Evolutionary conservation across 331 rosid species (phyloP).

Genomic region (Malus hybrid): DNA sequence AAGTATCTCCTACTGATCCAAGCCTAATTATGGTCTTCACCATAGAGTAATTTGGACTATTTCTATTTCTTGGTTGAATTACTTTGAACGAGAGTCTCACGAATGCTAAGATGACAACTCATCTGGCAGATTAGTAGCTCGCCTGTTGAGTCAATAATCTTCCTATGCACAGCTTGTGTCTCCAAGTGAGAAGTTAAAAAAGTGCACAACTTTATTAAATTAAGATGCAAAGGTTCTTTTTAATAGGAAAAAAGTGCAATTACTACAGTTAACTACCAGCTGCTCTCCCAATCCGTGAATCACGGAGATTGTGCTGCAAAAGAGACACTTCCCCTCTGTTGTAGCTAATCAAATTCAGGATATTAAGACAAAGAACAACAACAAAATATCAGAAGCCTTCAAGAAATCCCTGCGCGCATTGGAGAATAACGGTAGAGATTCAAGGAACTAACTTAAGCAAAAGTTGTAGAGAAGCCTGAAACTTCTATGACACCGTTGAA

Average conservation of each 20-base stretch:
- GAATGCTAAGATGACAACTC: constrained; percentile 16
- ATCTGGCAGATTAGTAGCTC: constrained; percentile 20
- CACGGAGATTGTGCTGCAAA: constrained; percentile 56
- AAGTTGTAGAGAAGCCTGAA: constrained; percentile 4
- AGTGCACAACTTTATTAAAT: constrained; percentile 24
- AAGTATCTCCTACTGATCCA: not conserved
- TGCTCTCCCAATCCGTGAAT: constrained; percentile 65
- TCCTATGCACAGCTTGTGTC: constrained; percentile 14
- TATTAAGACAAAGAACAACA: not conserved
- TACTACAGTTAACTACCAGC: constrained; percentile 53
- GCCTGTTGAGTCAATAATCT: constrained; percentile 12
- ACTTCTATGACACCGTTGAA: not conserved
- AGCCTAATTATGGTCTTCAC: not conserved
- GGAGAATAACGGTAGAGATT: not conserved
- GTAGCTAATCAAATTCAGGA: constrained; percentile 10
- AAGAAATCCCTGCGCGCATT: not conserved
- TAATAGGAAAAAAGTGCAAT: constrained; percentile 16
- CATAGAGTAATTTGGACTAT: constrained; percentile 6
- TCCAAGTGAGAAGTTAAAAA: constrained; percentile 13
- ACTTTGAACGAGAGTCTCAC: constrained; percentile 4
- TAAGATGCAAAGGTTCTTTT: constrained; percentile 25
- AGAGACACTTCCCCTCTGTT: not conserved
- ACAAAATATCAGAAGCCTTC: not conserved
- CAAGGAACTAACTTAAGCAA: constrained; percentile 18
- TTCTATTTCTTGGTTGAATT: constrained; percentile 13